These are phyloP conservation scores for Zymoseptoria pseudotritici DNA, from an alignment of 2,329 filamentous ascomycete species.

Conservation along the genomic window DNA sequence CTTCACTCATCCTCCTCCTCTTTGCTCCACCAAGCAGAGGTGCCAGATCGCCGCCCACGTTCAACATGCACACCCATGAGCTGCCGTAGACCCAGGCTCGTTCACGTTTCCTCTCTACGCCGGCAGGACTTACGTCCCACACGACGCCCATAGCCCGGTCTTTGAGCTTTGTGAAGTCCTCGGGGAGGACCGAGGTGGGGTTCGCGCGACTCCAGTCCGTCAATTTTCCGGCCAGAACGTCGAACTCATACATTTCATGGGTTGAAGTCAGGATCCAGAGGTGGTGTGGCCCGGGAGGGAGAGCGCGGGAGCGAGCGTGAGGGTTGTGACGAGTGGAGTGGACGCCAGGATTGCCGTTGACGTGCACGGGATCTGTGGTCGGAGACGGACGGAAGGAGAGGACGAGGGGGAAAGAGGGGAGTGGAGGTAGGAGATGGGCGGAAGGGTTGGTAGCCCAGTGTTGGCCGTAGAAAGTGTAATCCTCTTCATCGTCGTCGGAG, in stretches of 20 bases:
- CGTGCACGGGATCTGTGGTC: conserved; percentile 5
- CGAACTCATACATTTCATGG: conserved; percentile 68
- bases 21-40: background rate
- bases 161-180: conserved; percentile 63
- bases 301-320: conserved; percentile 49
- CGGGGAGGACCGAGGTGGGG: conserved; percentile 64
- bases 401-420: conserved; percentile 39
- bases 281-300: conserved; percentile 47
- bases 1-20: conserved; percentile 23
- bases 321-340: conserved; percentile 45
- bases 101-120: conserved; percentile 32
- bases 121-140: conserved; percentile 58
- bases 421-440: conserved; percentile 36
- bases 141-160: conserved; percentile 77
- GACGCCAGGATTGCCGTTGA: conserved; percentile 42
- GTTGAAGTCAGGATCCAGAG: conserved; percentile 56
- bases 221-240: conserved; percentile 67
- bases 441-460: conserved; percentile 72
- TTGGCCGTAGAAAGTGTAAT: conserved; percentile 49
- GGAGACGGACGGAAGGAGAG: conserved; percentile 39
- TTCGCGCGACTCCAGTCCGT: conserved; percentile 84
- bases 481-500: conserved; percentile 44
- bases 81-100: conserved; percentile 83
- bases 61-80: conserved; percentile 87
- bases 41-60: conserved; percentile 63